These are phyloP conservation scores for Ormosia emarginata DNA, from an alignment of 306 rosid genomes.

Conservation along the genomic window DNA sequence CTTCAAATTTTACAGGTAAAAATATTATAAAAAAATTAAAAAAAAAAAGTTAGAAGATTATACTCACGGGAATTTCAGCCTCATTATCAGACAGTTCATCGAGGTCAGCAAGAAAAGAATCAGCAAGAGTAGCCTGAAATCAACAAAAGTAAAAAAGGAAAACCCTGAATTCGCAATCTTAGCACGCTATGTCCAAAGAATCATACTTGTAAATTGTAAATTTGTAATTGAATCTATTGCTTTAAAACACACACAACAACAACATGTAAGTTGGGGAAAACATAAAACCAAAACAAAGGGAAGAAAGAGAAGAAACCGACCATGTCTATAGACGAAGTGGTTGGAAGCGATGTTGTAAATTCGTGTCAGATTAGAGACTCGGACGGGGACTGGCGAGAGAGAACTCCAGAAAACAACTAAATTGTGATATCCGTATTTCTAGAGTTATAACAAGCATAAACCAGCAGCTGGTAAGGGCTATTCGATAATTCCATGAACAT, in stretches of 20 bases:
- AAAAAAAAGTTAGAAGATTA: not conserved
- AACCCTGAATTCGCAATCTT: not conserved
- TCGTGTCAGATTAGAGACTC: not conserved
- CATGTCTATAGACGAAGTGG: not conserved
- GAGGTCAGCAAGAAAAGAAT: slow-evolving; percentile 93
- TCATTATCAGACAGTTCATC: slow-evolving; percentile 96
- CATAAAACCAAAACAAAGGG: not conserved
- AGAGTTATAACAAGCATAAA: too few relatives aligned
- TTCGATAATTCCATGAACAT: too few relatives aligned
- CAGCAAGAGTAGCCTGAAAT: slow-evolving; percentile 90
- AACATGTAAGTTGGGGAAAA: not conserved
- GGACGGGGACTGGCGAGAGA: not conserved
- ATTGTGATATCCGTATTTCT: too few relatives aligned
- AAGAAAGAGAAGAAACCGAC: not conserved
- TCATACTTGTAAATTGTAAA: too few relatives aligned
- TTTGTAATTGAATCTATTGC: not conserved
- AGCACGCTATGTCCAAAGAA: not conserved
- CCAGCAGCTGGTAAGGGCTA: too few relatives aligned
- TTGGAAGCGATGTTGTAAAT: not conserved
- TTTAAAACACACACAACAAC: not conserved
- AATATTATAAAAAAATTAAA: too few relatives aligned
- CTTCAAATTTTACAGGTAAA: not conserved
- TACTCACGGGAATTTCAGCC: slow-evolving; percentile 59
- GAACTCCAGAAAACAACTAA: not conserved
- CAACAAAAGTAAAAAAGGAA: not conserved